phyloP scores from a whole-genome alignment of 495 filamentous ascomycete genomes.

The Podospora sp. region DNA sequence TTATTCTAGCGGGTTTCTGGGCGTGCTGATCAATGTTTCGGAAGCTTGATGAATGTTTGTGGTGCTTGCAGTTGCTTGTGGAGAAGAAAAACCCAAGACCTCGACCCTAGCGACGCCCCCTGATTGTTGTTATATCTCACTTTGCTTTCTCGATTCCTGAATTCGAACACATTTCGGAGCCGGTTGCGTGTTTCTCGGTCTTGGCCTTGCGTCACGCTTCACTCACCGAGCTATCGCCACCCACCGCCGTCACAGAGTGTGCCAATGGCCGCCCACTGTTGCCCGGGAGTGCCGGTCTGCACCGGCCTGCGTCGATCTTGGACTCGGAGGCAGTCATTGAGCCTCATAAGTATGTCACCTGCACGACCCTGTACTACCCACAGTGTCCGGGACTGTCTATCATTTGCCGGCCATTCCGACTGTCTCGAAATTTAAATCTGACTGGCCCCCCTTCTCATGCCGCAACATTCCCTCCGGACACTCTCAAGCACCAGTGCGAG shows the following conservation, averaged over 20 bases:
- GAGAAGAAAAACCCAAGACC: background rate
- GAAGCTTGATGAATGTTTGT: background rate
- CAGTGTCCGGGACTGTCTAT: background rate
- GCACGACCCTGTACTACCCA: background rate
- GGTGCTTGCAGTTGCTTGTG: background rate
- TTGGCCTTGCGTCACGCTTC: background rate
- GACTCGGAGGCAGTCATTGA: background rate
- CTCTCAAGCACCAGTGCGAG: no score
- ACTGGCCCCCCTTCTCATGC: no score
- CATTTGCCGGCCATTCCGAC: background rate
- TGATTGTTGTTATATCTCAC: background rate
- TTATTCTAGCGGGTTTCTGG: background rate
- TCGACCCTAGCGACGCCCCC: background rate
- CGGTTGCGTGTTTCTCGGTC: background rate
- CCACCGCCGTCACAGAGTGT: background rate
- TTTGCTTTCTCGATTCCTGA: background rate
- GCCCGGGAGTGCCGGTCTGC: background rate
- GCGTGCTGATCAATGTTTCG: background rate
- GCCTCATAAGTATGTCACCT: background rate
- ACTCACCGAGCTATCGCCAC: background rate
- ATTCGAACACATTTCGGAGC: background rate
- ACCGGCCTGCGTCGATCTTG: background rate
- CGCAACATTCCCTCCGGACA: no score
- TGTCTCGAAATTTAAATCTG: background rate
- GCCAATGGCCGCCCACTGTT: background rate